Percentiles rank a stretch among this genome's conserved stretches.
Conservation (phyloP, 257 asterid species). For the Nicotiana sylvestris region DNA sequence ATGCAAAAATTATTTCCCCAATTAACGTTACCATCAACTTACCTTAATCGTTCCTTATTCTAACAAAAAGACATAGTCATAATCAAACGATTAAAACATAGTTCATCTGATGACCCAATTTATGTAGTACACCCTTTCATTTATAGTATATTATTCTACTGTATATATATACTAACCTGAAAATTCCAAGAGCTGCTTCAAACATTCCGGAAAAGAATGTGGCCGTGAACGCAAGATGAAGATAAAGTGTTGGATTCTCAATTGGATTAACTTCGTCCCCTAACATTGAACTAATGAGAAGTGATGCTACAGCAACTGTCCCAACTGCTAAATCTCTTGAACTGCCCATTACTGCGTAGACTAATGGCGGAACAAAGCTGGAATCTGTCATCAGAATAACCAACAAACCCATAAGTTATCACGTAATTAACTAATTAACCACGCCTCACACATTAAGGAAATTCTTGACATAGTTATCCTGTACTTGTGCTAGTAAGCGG, state of each 20-base stretch:
- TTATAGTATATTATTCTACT: no score
- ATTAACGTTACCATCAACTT: not conserved
- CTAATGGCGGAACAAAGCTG: constrained; percentile 79
- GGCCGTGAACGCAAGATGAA: constrained; percentile 81
- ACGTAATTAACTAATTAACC: no score
- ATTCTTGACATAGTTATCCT: no score
- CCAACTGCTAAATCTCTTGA: constrained; percentile 90
- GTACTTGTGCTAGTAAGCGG: no score
- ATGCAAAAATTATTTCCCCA: constrained; percentile 11
- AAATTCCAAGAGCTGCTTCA: constrained; percentile 61
- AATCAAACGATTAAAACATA: not conserved
- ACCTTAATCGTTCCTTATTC: not conserved
- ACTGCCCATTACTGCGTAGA: constrained; percentile 88
- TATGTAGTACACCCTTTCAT: no score
- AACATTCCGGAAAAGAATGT: constrained; percentile 78
- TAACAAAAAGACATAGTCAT: not conserved
- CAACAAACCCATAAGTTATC: not conserved
- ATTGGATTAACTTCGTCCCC: constrained; percentile 42
- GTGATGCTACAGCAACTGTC: constrained; percentile 81
- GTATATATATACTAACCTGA: constrained; percentile 33
- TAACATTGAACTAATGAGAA: constrained; percentile 68
- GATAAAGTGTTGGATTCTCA: constrained; percentile 56
- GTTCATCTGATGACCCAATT: no score
- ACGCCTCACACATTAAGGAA: not conserved
- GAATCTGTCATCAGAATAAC: constrained; percentile 42